A percentile compares a stretch with the other conserved stretches of the same genome.
Evolutionary conservation across 805 yeast genomes (phyloP).

Genomic region (Wickerhamomyces xylosicus): DNA sequence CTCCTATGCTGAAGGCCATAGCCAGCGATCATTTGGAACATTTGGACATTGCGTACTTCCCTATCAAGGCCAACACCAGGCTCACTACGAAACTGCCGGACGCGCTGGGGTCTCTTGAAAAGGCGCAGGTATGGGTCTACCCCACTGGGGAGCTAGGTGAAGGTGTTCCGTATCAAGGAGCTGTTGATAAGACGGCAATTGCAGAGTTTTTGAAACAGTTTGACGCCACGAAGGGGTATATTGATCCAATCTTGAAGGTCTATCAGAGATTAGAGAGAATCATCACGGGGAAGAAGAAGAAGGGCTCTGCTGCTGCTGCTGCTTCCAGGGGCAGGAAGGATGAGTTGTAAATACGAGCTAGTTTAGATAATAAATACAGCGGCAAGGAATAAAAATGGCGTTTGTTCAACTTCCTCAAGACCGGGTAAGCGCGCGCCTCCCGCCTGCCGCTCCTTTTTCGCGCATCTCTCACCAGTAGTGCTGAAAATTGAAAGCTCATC

Average conservation of each 20-base stretch:
- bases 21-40: slow-evolving; percentile 58
- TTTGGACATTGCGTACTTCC: slow-evolving; percentile 36
- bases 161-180: slow-evolving; percentile 19
- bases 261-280: slow-evolving; percentile 12
- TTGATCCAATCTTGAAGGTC: slow-evolving; percentile 5
- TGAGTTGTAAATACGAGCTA: slow-evolving; percentile 9
- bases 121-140: slow-evolving; percentile 9
- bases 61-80: slow-evolving; percentile 17
- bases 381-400: too few species aligned
- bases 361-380: too few species aligned
- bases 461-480: too few species aligned
- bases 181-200: slow-evolving; percentile 21
- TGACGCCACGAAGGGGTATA: slow-evolving; percentile 25
- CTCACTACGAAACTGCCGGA: slow-evolving; percentile 8
- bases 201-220: slow-evolving; percentile 21
- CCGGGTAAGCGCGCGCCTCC: too few species aligned
- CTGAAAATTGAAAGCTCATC: too few species aligned
- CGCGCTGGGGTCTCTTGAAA: slow-evolving; percentile 6
- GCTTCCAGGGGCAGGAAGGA: slow-evolving; percentile 6
- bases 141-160: slow-evolving; percentile 10
- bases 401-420: too few species aligned
- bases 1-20: slow-evolving; percentile 51
- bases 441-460: too few species aligned
- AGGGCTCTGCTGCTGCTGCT: too few species aligned
- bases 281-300: slow-evolving; percentile 15